phyloP scores from a whole-genome alignment of 2,329 filamentous ascomycete species.

The Microsporum audouinii region DNA sequence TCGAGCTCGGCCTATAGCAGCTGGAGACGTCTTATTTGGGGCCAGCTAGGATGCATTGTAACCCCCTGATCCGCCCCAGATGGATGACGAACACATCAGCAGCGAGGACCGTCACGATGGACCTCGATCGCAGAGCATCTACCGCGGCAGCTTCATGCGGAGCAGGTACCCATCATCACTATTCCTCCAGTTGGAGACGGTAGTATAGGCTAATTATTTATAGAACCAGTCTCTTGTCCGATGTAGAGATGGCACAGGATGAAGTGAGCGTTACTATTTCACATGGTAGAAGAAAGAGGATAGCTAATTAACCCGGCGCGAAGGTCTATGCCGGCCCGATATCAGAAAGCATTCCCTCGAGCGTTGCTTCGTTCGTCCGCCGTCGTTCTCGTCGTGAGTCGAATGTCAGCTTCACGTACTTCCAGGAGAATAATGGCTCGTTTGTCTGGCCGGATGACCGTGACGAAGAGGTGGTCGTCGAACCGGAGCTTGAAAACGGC shows the following conservation, averaged over 20 bases:
- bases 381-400: slow-evolving; percentile 72
- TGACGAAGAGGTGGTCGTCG: slow-evolving; percentile 36
- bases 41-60: neutral
- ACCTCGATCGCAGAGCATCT: neutral
- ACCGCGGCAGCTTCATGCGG: slow-evolving; percentile 22
- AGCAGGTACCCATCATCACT: slow-evolving; percentile 24
- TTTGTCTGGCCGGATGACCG: slow-evolving; percentile 43
- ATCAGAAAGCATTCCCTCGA: slow-evolving; percentile 91
- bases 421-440: slow-evolving; percentile 58
- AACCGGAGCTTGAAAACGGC: slow-evolving; percentile 30
- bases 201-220: neutral
- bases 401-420: slow-evolving; percentile 79
- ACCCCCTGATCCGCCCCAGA: neutral
- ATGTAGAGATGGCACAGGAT: slow-evolving; percentile 98
- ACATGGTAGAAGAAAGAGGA: slow-evolving; percentile 8
- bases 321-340: slow-evolving; percentile 80
- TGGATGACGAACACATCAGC: slow-evolving; percentile 4
- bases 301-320: slow-evolving; percentile 9
- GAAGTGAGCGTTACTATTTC: slow-evolving; percentile 48
- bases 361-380: slow-evolving; percentile 81
- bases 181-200: neutral
- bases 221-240: slow-evolving; percentile 62
- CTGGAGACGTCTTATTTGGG: neutral
- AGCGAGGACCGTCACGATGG: slow-evolving; percentile 8
- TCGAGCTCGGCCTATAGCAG: neutral